Conservation (phyloP, 352 stramenopile species). For the Thalassiosira livingstoniorum region DNA sequence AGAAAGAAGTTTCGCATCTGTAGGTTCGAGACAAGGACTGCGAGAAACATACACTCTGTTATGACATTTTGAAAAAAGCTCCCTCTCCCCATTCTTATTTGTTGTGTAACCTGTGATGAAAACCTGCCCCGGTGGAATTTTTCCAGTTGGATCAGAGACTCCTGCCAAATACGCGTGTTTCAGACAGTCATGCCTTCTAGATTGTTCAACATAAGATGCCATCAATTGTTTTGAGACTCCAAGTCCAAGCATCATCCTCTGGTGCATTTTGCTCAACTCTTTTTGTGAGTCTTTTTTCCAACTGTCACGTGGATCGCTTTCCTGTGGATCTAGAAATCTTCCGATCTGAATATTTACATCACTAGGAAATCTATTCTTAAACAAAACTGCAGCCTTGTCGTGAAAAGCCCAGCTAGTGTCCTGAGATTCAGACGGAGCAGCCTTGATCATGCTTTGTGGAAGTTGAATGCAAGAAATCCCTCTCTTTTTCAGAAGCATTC, state of each 20-base stretch:
- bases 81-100: conserved; percentile 15
- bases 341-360: conserved; percentile 10
- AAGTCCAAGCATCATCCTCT: conserved; percentile 45
- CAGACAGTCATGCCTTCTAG: conserved; percentile 15
- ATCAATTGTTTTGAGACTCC: conserved; percentile 27
- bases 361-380: conserved; percentile 11
- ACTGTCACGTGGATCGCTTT: conserved; percentile 17
- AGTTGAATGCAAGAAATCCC: conserved; percentile 63
- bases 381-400: conserved; percentile 20
- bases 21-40: conserved; percentile 40
- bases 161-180: conserved; percentile 62
- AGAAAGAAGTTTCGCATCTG: conserved; percentile 54
- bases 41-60: conserved; percentile 37
- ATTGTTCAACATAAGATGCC: conserved; percentile 40
- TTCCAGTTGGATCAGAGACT: conserved; percentile 62
- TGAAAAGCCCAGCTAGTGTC: conserved; percentile 6
- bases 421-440: conserved; percentile 12
- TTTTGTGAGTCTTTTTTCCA: conserved; percentile 37
- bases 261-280: conserved; percentile 53
- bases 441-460: conserved; percentile 67
- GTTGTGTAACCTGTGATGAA: conserved; percentile 64
- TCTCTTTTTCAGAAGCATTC: conserved; percentile 45
- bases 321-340: conserved; percentile 38
- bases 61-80: conserved; percentile 38
- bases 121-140: conserved; percentile 50